phyloP scores from a whole-genome alignment of 2,329 filamentous ascomycete genomes.

The Daldinia eschscholtzii region DNA sequence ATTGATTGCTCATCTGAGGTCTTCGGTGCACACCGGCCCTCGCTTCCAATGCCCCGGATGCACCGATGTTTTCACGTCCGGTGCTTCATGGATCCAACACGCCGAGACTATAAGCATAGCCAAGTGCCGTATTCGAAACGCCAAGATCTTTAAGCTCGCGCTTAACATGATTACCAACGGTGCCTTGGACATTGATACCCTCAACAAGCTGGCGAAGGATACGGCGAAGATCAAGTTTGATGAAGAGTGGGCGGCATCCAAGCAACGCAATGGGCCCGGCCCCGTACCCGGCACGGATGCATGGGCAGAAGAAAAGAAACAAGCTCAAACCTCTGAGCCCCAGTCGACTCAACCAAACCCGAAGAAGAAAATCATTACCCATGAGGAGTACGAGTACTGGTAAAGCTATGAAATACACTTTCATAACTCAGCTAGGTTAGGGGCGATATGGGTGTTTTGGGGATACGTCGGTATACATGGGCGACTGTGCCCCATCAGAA shows the following conservation, averaged over 20 bases:
- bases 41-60: conserved; percentile 62
- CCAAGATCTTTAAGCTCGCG: conserved; percentile 28
- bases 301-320: conserved; percentile 18
- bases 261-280: conserved; percentile 6
- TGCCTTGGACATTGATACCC: conserved; percentile 37
- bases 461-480: background rate
- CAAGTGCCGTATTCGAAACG: conserved; percentile 39
- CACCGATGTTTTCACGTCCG: conserved; percentile 55
- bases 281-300: conserved; percentile 12
- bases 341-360: background rate
- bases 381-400: background rate
- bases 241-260: conserved; percentile 26
- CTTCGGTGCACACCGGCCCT: conserved; percentile 55
- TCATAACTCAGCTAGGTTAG: background rate
- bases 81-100: conserved; percentile 62
- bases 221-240: conserved; percentile 36
- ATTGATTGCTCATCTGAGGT: conserved; percentile 60
- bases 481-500: background rate
- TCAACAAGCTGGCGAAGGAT: conserved; percentile 15
- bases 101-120: conserved; percentile 59
- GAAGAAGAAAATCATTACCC: background rate
- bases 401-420: background rate
- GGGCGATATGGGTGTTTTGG: background rate
- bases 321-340: conserved; percentile 1
- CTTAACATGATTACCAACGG: conserved; percentile 42